Base-by-base conservation (phyloP, 75 land plant genomes). In the Cupressus sempervirens region DNA sequence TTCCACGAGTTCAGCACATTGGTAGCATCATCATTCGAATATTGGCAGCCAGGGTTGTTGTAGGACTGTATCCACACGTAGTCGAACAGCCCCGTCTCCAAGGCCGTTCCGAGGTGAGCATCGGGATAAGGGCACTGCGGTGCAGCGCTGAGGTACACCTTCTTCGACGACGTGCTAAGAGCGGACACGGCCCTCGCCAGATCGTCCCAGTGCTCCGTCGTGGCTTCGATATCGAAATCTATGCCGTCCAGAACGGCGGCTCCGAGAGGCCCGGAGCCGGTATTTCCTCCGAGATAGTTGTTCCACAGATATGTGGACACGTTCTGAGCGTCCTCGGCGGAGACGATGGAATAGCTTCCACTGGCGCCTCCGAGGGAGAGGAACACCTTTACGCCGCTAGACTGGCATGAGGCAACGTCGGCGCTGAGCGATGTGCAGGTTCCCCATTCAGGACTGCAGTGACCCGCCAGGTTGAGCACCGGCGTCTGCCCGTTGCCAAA, bases 201-300 rank as follows among this genome's bases (percentile, higher is more conserved):
- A 43, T 84, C 83, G 72, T 73, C 82, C 40, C 29, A 84, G 73
- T 90, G 45, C 4, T 1, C 14, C 26, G 82, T 23, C n/a, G 58
- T 11, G 76, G 88, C 81, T 75, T 90, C 93, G 70, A 91, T 90
- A 83, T 90, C 91, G 65, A 91, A 88, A 86, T 91, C 93, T 16
- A 91, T 86, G 2, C 53, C 53, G 53, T 50, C 53, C 15, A 50
- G 53, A 50, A 50, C 14, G 53, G 53, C 53, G 53, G 76, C 56
- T 10, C 92, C 92, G 40, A 90, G 79, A 45, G 91, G 91, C 16
- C 93, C 80, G 76, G 67, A 70, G 32, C 83, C 35, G n/a, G 88
- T 84, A 2, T 3, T 40, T 3, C 93, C 93, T 7, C 89, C 93
- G 30, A 91, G 80, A 88, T 82, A 89, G 79, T 86, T 86, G 86